Evolutionary conservation across 768 basidiomycete genomes (phyloP), one percentile per base, ranked within the genome.

Genomic region (Rhizopogon rudus): DNA sequence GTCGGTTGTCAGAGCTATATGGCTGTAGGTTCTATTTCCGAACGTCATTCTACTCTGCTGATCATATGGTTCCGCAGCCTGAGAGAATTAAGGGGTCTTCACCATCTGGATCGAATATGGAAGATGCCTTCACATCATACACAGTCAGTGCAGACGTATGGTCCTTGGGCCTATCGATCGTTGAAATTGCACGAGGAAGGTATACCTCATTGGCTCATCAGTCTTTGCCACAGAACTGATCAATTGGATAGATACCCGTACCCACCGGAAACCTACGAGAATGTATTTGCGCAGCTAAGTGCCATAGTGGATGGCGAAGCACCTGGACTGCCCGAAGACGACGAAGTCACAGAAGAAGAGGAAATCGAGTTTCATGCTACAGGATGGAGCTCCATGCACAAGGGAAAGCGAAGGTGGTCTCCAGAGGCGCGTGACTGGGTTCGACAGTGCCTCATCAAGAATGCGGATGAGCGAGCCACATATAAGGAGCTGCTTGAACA

Each of bases 1-100:
- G 98, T 99, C 40, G 97, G 97, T 6, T 99, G 97, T 68, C 97
- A 99, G 70, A 88, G 85, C 57, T 99, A 99, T 71, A 98, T 99
- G 94, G 96, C 96, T 46, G 93, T 93, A 70, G 69, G 87, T 79
- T 2, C 25, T 63, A 25, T 45, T 49, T 42, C 50, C 13, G 14
- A 55, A 52, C 49, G 40, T 9, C 44, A 22, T 20, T 41, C 28
- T 20, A 22, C 35, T 49, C 17, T 31, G 33, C 58, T 61, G 42
- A 57, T 48, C 16, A 43, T 35, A 17, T 40, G 6, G 44, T 54
- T 22, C 40, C 51, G 10, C 63, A 93, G 91, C 97, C 96, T 40
- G 96, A 99, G 67, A 87, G 97, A 29, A 98, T 99, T 66, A 88
- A 91, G 66, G 94, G 95, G 53, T 95, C 97, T 71, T 93, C 91